Conservation (phyloP, 2,329 filamentous ascomycete species). For the Hansfordia pulvinata region DNA sequence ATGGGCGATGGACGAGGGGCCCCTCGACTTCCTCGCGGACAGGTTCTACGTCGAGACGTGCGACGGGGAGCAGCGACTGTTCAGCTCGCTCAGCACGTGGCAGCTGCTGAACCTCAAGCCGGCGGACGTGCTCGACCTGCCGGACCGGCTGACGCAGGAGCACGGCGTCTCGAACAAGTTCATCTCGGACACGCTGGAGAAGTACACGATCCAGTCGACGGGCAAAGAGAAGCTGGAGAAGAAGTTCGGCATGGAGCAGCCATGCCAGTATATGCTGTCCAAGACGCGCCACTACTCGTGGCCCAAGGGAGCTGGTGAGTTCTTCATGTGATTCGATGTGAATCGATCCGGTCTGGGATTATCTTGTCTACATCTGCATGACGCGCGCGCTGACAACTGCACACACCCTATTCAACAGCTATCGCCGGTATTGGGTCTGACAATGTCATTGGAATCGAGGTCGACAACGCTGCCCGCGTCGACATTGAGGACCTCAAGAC, state of each 20-base stretch:
- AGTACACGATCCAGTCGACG: slow-evolving; percentile 23
- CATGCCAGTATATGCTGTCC: slow-evolving; percentile 21
- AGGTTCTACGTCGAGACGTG: slow-evolving; percentile 17
- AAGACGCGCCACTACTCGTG: slow-evolving; percentile 32
- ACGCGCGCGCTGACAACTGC: no score
- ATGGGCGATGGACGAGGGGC: slow-evolving; percentile 12
- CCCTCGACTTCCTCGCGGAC: slow-evolving; percentile 14
- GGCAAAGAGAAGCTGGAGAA: slow-evolving; percentile 23
- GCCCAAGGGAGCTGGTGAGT: slow-evolving; percentile 30
- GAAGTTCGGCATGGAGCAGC: slow-evolving; percentile 16
- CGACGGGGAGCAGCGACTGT: slow-evolving; percentile 16
- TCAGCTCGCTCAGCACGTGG: slow-evolving; percentile 23
- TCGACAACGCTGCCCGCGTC: slow-evolving; percentile 25
- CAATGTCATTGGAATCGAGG: slow-evolving; percentile 23
- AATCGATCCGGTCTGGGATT: no score
- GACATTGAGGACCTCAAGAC: slow-evolving; percentile 18
- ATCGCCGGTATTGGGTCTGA: slow-evolving; percentile 28
- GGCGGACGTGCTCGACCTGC: slow-evolving; percentile 23
- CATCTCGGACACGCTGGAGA: slow-evolving; percentile 15
- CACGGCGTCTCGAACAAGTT: slow-evolving; percentile 24
- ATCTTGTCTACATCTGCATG: no score
- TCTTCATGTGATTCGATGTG: no score
- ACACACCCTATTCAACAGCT: slow-evolving; percentile 11
- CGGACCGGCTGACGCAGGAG: slow-evolving; percentile 20
- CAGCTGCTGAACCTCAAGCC: slow-evolving; percentile 29